phyloP scores from a whole-genome alignment of 371 early-diverging fungal species.

The Haplosporangium sp. region DNA sequence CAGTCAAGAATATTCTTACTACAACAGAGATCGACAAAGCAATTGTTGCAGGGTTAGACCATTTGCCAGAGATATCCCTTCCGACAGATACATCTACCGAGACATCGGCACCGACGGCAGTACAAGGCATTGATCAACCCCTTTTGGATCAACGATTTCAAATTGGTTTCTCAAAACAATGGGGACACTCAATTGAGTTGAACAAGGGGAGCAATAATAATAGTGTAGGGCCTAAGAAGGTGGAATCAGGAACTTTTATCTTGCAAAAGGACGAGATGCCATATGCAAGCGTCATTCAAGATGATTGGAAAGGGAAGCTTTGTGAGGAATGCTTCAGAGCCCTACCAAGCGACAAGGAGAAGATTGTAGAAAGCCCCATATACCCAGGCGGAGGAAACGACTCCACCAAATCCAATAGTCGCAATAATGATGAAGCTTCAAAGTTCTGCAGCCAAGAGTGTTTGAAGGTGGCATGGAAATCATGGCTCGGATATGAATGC shows the following conservation, averaged over 20 bases:
- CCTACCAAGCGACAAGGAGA: not conserved
- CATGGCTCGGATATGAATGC: conserved; percentile 52
- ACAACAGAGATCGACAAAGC: not conserved
- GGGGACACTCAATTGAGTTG: conserved; percentile 35
- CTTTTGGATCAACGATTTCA: conserved; percentile 19
- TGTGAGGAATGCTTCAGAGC: conserved; percentile 45
- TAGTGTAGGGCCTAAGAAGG: not conserved
- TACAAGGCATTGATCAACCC: not conserved
- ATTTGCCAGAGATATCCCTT: conserved; percentile 9
- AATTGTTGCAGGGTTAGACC: conserved; percentile 10
- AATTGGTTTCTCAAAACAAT: conserved; percentile 33
- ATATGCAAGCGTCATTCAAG: conserved; percentile 40
- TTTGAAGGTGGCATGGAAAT: conserved; percentile 26
- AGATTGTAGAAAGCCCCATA: conserved; percentile 18
- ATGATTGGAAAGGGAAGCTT: conserved; percentile 30
- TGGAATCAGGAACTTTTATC: conserved; percentile 40
- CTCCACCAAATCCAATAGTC: not conserved
- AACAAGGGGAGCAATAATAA: conserved; percentile 4
- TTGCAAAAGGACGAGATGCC: conserved; percentile 38
- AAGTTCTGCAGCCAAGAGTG: conserved; percentile 35
- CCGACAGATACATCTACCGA: not conserved
- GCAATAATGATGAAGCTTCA: conserved; percentile 1
- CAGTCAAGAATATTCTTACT: not conserved
- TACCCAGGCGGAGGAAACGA: conserved; percentile 11
- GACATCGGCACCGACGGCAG: not conserved